Conservation (phyloP, 345 rosid species). For the Anacardium occidentale region DNA sequence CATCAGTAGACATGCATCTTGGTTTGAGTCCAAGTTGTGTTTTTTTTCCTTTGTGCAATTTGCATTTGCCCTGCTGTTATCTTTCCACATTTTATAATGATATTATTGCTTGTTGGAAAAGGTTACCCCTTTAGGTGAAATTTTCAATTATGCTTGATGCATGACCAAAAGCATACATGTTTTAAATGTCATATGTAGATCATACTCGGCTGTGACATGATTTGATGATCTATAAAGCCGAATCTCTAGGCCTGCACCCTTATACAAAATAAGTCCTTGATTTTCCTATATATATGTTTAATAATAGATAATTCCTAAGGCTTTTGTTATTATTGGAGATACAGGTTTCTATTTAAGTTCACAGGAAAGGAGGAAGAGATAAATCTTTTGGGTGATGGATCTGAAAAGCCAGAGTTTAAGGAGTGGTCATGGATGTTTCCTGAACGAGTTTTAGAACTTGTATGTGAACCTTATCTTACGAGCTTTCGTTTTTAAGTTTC, state of each 20-base stretch:
- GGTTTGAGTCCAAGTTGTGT: not conserved
- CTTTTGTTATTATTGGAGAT: slow-evolving; percentile 10
- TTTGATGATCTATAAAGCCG: not conserved
- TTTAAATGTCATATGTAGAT: not conserved
- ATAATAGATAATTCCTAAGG: too few species aligned
- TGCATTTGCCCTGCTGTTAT: not conserved
- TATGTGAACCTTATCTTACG: slow-evolving; percentile 25
- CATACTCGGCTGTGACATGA: not conserved
- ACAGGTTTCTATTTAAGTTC: slow-evolving; percentile 76
- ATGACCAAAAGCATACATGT: not conserved
- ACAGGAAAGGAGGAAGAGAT: slow-evolving; percentile 76
- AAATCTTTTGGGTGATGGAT: slow-evolving; percentile 69
- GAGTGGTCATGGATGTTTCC: slow-evolving; percentile 76
- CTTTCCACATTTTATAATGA: not conserved
- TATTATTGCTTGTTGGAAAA: not conserved
- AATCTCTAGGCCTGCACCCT: not conserved
- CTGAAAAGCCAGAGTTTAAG: slow-evolving; percentile 66
- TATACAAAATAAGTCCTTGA: not conserved
- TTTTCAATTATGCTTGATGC: not conserved
- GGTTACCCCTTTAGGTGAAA: not conserved
- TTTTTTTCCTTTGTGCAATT: not conserved
- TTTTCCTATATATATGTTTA: too few species aligned
- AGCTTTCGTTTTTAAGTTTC: not conserved
- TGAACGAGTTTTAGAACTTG: slow-evolving; percentile 52
- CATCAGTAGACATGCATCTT: not conserved